These are phyloP conservation scores for Calonectria pteridis DNA, from an alignment of 2,329 filamentous ascomycete species.

Conservation along the genomic window DNA sequence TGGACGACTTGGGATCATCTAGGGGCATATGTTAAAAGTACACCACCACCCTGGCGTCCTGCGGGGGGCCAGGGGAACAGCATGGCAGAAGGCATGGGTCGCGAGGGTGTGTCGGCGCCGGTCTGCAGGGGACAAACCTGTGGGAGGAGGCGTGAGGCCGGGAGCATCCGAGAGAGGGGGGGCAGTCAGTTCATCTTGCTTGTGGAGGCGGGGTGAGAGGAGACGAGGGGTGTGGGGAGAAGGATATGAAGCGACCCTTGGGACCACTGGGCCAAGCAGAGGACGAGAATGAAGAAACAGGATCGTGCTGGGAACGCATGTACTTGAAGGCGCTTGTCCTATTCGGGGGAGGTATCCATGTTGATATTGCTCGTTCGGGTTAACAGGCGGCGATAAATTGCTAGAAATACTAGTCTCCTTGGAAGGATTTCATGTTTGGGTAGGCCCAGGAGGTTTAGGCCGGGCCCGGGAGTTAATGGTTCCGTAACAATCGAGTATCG, in stretches of 20 bases:
- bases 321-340: conserved; percentile 48
- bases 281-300: conserved; percentile 30
- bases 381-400: conserved; percentile 34
- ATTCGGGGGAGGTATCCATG: conserved; percentile 46
- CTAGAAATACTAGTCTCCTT: conserved; percentile 37
- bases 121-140: conserved; percentile 38
- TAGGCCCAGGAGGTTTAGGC: conserved; percentile 35
- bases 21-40: conserved; percentile 57
- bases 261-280: conserved; percentile 35
- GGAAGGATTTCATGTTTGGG: conserved; percentile 35
- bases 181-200: conserved; percentile 33
- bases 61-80: conserved; percentile 42
- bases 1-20: conserved; percentile 56
- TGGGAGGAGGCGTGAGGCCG: conserved; percentile 38
- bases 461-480: conserved; percentile 40
- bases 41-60: conserved; percentile 53
- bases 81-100: conserved; percentile 39
- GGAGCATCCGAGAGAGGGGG: conserved; percentile 42
- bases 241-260: conserved; percentile 32
- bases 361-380: conserved; percentile 48
- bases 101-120: conserved; percentile 37
- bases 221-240: conserved; percentile 40
- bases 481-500: conserved; percentile 42
- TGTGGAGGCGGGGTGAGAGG: conserved; percentile 23
- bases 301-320: conserved; percentile 35